Conservation (phyloP, 352 stramenopile species). For the Phytopythium oedochilum region DNA sequence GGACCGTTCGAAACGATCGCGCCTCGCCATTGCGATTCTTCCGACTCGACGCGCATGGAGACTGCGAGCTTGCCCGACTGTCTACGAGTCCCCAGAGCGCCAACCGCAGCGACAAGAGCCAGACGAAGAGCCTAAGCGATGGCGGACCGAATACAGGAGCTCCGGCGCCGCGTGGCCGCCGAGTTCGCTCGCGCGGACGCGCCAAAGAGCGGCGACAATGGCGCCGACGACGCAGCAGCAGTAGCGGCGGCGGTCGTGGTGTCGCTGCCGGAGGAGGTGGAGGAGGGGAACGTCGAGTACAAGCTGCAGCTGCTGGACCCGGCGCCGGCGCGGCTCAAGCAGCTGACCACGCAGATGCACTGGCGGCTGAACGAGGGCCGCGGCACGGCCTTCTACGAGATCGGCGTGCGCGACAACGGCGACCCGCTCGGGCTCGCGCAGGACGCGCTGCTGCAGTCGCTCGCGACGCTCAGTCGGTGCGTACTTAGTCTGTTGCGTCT, state of each 20-base stretch:
- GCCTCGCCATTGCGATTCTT: not conserved
- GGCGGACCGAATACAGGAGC: slow-evolving; percentile 6
- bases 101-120: not conserved
- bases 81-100: not conserved
- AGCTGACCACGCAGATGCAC: slow-evolving; percentile 89
- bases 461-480: slow-evolving; percentile 57
- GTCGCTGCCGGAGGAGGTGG: slow-evolving; percentile 67
- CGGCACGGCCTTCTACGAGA: slow-evolving; percentile 81
- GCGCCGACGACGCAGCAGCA: too few species aligned
- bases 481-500: not conserved
- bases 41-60: not conserved
- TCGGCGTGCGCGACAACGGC: slow-evolving; percentile 86
- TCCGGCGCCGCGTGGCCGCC: slow-evolving; percentile 14
- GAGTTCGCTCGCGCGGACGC: slow-evolving; percentile 12
- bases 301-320: slow-evolving; percentile 86
- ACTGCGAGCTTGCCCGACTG: not conserved
- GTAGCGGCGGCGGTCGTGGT: too few species aligned
- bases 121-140: not conserved
- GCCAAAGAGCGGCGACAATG: not conserved
- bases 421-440: slow-evolving; percentile 61
- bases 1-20: not conserved
- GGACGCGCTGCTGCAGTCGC: slow-evolving; percentile 60
- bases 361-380: slow-evolving; percentile 89
- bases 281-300: slow-evolving; percentile 91
- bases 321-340: slow-evolving; percentile 63